Conservation (phyloP, 257 asterid genomes). For the Anisodus tanguticus region DNA sequence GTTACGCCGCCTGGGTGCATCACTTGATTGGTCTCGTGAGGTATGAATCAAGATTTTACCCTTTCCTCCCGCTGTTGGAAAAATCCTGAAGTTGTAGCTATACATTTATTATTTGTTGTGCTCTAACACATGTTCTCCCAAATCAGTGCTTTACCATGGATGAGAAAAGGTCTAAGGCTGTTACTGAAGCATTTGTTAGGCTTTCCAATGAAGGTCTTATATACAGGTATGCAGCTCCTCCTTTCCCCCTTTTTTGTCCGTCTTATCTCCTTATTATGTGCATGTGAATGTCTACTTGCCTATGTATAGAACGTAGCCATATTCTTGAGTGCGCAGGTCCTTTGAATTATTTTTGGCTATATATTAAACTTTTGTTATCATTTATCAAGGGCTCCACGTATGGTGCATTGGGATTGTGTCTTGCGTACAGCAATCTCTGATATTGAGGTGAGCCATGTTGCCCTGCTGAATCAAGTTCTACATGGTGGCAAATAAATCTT, state of each 20-base stretch:
- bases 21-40: conserved; percentile 47
- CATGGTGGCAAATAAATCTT: neutral
- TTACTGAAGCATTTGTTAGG: conserved; percentile 92
- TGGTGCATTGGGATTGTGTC: conserved; percentile 34
- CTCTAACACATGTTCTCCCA: neutral
- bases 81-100: neutral
- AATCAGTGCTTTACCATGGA: conserved; percentile 46
- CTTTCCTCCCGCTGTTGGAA: neutral
- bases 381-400: conserved; percentile 68
- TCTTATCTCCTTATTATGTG: neutral
- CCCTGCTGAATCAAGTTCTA: neutral
- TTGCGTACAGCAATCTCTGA: conserved; percentile 47
- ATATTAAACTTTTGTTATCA: conserved; percentile 11
- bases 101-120: neutral
- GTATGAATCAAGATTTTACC: conserved; percentile 40
- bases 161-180: conserved; percentile 66
- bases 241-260: too few species aligned
- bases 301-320: neutral
- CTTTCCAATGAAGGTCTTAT: conserved; percentile 75
- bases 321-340: neutral
- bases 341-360: neutral
- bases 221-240: conserved; percentile 59
- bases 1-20: conserved; percentile 86
- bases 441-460: conserved; percentile 61
- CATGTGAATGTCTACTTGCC: neutral